Evolutionary conservation across 2,329 filamentous ascomycete genomes (phyloP).

Genomic region (Bipolaris victoriae): DNA sequence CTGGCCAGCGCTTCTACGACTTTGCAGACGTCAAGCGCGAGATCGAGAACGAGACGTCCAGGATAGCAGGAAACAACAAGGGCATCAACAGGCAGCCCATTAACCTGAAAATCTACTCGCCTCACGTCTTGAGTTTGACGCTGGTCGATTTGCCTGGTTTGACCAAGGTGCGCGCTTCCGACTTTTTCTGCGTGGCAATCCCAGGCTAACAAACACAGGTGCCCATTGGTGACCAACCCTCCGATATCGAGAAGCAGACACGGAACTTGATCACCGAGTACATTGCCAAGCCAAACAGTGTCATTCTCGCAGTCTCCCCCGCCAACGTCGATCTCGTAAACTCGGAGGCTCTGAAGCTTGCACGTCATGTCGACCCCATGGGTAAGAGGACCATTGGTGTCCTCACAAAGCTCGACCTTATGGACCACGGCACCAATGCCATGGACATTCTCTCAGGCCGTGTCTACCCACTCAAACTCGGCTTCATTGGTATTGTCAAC

Average conservation of each 20-base stretch:
- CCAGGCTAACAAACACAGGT: conserved; percentile 62
- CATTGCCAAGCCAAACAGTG: conserved; percentile 98
- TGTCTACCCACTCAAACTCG: conserved; percentile 94
- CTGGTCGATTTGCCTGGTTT: conserved; percentile 94
- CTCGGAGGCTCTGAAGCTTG: conserved; percentile 95
- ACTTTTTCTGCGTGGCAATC: conserved; percentile 4
- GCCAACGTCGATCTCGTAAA: conserved; percentile 99
- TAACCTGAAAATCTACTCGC: conserved; percentile 98
- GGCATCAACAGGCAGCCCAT: conserved; percentile 97
- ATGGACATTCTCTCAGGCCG: conserved; percentile 96
- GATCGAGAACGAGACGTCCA: conserved; percentile 94
- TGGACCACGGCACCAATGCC: conserved; percentile 98
- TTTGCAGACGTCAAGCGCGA: conserved; percentile 94
- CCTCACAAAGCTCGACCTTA: conserved; percentile 93
- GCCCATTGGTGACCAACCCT: conserved; percentile 95
- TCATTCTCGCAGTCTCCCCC: conserved; percentile 93
- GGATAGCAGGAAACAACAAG: conserved; percentile 96
- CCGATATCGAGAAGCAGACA: conserved; percentile 98
- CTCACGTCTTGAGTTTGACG: conserved; percentile 93
- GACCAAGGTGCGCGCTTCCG: conserved; percentile 72
- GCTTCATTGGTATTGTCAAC: conserved; percentile 98
- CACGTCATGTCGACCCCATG: conserved; percentile 93
- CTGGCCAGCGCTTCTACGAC: conserved; percentile 85
- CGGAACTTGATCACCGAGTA: conserved; percentile 96
- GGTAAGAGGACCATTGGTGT: conserved; percentile 95